Conservation (phyloP, 371 early-diverging fungal species). For the Capniomyces stellatus region DNA sequence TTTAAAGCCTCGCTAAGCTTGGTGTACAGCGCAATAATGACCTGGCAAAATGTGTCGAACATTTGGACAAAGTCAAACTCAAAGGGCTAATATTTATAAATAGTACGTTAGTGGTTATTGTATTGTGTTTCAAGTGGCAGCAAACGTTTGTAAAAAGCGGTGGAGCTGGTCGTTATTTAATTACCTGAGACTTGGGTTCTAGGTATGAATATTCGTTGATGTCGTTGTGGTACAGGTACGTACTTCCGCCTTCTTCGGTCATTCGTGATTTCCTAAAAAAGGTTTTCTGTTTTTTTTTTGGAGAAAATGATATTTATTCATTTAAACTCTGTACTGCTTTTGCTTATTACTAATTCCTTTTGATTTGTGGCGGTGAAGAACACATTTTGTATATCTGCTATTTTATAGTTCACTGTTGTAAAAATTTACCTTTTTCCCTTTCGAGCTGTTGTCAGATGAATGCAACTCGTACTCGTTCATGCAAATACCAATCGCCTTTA, state of each 20-base stretch:
- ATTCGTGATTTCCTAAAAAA: conserved; percentile 3
- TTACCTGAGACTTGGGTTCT: background rate
- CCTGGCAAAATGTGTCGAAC: conserved; percentile 25
- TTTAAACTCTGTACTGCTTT: conserved; percentile 6
- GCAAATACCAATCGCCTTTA: conserved; percentile 37
- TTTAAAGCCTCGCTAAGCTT: too few relatives aligned
- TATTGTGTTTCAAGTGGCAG: too few relatives aligned
- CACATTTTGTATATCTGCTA: too few relatives aligned
- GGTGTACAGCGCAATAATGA: conserved; percentile 22
- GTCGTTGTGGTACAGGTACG: background rate
- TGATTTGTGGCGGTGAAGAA: too few relatives aligned
- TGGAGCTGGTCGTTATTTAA: too few relatives aligned
- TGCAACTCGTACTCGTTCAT: conserved; percentile 32
- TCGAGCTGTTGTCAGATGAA: conserved; percentile 17
- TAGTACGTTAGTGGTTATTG: too few relatives aligned
- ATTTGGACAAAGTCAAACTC: conserved; percentile 22
- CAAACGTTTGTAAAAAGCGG: too few relatives aligned
- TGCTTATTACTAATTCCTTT: too few relatives aligned
- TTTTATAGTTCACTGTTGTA: background rate
- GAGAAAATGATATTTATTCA: background rate
- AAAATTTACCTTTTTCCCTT: conserved; percentile 12
- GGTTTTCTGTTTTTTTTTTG: conserved; percentile 1
- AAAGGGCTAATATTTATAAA: too few relatives aligned
- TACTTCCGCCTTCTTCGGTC: background rate
- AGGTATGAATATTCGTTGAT: background rate